Conservation (phyloP, 2,329 filamentous ascomycete species). For the Leptographium procerum region DNA sequence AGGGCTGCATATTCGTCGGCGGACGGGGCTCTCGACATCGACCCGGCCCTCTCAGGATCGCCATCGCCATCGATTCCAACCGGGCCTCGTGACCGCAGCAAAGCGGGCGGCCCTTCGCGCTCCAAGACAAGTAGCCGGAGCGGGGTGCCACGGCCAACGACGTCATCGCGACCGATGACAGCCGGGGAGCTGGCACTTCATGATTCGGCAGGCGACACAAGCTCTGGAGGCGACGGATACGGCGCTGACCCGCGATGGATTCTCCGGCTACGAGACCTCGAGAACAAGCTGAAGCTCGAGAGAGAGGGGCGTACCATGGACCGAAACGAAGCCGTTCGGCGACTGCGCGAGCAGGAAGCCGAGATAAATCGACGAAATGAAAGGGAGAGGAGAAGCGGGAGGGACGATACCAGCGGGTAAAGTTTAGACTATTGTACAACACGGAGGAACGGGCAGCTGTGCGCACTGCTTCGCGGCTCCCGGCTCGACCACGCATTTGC, state of each 20-base stretch:
- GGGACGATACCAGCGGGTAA: not conserved
- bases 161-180: slow-evolving; percentile 14
- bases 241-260: slow-evolving; percentile 64
- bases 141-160: slow-evolving; percentile 12
- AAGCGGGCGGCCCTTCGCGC: slow-evolving; percentile 2
- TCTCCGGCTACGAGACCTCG: slow-evolving; percentile 73
- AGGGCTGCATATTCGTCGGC: slow-evolving; percentile 32
- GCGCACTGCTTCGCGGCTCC: not conserved
- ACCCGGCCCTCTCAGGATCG: slow-evolving; percentile 27
- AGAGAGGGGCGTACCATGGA: slow-evolving; percentile 78
- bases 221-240: slow-evolving; percentile 5
- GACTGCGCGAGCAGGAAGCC: slow-evolving; percentile 50
- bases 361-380: slow-evolving; percentile 12
- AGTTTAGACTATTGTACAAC: not conserved
- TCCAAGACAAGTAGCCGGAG: slow-evolving; percentile 12
- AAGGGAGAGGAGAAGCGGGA: slow-evolving; percentile 4
- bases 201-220: slow-evolving; percentile 10
- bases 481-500: not conserved
- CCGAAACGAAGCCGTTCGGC: slow-evolving; percentile 67
- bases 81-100: slow-evolving; percentile 35
- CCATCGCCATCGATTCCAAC: slow-evolving; percentile 43
- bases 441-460: not conserved
- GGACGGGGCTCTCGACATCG: slow-evolving; percentile 18
- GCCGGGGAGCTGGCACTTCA: slow-evolving; percentile 16
- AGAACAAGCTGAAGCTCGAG: slow-evolving; percentile 80